phyloP scores from a whole-genome alignment of 805 yeast species.

The Kodamaea kaohsiungensis region DNA sequence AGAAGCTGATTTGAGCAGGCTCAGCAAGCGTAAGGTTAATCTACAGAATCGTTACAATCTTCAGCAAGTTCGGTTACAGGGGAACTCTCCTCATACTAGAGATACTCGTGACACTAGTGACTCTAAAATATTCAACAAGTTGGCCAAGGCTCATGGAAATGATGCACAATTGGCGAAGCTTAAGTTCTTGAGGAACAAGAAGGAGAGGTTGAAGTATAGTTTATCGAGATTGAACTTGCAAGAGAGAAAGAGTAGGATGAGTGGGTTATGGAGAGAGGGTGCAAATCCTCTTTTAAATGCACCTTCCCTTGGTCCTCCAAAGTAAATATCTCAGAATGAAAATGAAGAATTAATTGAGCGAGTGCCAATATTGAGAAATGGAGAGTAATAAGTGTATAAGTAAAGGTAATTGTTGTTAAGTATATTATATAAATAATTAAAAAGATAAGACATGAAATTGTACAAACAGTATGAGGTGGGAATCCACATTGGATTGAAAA shows the following conservation, averaged over 20 bases:
- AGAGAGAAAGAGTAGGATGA: conserved; percentile 16
- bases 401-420: no score
- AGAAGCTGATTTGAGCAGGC: conserved; percentile 31
- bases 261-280: neutral
- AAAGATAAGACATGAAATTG: no score
- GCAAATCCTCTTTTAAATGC: conserved; percentile 1
- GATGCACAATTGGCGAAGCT: conserved; percentile 39
- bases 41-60: conserved; percentile 39
- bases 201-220: conserved; percentile 44
- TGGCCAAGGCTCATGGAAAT: conserved; percentile 11
- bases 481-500: no score
- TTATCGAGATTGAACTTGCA: conserved; percentile 27
- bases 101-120: conserved; percentile 15
- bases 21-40: conserved; percentile 33
- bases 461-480: no score
- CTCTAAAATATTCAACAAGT: conserved; percentile 11
- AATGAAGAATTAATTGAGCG: no score
- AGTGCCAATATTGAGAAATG: no score
- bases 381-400: neutral
- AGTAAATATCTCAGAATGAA: neutral
- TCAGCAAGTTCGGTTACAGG: conserved; percentile 40
- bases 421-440: no score
- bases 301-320: conserved; percentile 1
- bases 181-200: conserved; percentile 42
- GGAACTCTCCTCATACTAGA: conserved; percentile 13